These are phyloP conservation scores for Fusarium algeriense DNA, from an alignment of 2,329 filamentous ascomycete species.

Conservation along the genomic window DNA sequence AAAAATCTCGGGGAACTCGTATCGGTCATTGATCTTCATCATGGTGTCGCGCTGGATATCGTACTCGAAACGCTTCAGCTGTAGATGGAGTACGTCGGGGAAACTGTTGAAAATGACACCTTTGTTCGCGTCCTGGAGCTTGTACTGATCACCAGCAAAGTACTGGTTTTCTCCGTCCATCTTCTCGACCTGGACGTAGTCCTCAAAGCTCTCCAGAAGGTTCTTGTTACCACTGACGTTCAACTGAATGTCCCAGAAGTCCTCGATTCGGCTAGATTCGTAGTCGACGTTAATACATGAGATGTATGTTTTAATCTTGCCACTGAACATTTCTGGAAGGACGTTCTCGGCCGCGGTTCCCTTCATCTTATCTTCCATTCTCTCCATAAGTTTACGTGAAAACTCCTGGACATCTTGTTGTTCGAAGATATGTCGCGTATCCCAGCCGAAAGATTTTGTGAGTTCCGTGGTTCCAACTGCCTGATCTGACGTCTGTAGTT, in stretches of 20 bases:
- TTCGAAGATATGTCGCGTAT: constrained; percentile 97
- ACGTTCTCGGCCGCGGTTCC: constrained; percentile 92
- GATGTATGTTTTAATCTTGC: constrained; percentile 98
- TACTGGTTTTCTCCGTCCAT: constrained; percentile 99
- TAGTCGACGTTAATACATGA: constrained; percentile 99
- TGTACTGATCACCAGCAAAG: constrained; percentile 88
- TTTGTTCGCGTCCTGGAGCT: constrained; percentile 96
- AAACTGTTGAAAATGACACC: constrained; percentile 98
- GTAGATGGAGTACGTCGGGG: constrained; percentile 91
- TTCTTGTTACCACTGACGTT: constrained; percentile 96
- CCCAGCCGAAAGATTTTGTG: constrained; percentile 98
- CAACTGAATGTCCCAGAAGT: constrained; percentile 99
- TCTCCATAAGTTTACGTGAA: constrained; percentile 96
- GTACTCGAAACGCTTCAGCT: constrained; percentile 98
- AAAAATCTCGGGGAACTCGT: constrained; percentile 87
- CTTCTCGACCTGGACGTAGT: constrained; percentile 96
- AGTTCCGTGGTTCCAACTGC: constrained; percentile 93
- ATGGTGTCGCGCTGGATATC: constrained; percentile 96
- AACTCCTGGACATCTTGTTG: constrained; percentile 99
- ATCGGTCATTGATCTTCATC: constrained; percentile 98
- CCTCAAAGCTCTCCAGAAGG: constrained; percentile 91
- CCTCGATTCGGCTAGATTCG: constrained; percentile 93
- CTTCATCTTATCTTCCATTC: constrained; percentile 98
- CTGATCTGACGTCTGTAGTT: constrained; percentile 84
- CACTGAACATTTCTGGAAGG: constrained; percentile 90